Base-by-base conservation (phyloP, 1,284 basidiomycete species). In the Neonothopanus nambi region DNA sequence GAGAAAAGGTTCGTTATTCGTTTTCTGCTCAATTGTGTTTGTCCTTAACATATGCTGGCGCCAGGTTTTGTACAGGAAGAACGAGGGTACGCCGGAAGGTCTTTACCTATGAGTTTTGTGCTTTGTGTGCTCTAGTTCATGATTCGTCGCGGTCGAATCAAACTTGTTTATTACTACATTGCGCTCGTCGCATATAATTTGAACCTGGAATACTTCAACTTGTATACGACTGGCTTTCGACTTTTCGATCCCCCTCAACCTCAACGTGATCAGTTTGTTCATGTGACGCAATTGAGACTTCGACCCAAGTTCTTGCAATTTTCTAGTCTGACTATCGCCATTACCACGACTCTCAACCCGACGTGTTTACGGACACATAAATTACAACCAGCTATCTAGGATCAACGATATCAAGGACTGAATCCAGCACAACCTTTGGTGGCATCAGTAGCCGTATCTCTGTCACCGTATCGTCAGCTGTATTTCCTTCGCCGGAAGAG, bases 21-120 rank as follows among this genome's bases (percentile, higher is more conserved):
- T 44, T 30, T 24, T 18, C n/a, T 54, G 40, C 13, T 44, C 24
- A 9, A 21, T 15, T 15, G 33, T 43, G 20, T 57, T 49, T 33
- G 30, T 33, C 38, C 57, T 65, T 42, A 61, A 18, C 45, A n/a
- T 54, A 43, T 30, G 50, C 12, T 57, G 39, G 1, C 42, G 60
- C n/a, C 59, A 89, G 87, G 88, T 91, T 26, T 67, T 95, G 45
- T 94, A 95, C 75, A 80, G 90, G 72, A 96, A 95, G 84, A 94
- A 94, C 70, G 93, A 96, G 75, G 93, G 93, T 59, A 93, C 92
- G 40, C 89, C 90, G 11, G 90, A 92, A 66, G 90, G 89, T 52
- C 76, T 91, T 56, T 91, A 92, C 69, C 71, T 92, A 72, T 91
- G 76, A 64, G 40, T 6, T 33, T 23, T 36, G 28, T 20, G 45